Conservation (phyloP, 441 rosid genomes). For the Jatropha multifida region DNA sequence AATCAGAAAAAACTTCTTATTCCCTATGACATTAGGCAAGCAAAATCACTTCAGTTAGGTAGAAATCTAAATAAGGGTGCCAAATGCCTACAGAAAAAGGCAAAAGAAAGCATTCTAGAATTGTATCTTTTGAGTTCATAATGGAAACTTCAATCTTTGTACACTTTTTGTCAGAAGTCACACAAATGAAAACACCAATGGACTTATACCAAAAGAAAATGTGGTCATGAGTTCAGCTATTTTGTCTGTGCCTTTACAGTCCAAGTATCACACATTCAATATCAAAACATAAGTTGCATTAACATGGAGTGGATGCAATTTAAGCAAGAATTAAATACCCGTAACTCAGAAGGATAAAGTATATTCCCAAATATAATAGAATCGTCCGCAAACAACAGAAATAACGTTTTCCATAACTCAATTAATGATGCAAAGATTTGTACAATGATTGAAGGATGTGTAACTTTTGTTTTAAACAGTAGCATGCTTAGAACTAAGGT, state of each 20-base stretch:
- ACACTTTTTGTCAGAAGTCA: background rate
- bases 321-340: background rate
- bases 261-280: background rate
- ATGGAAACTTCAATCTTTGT: background rate
- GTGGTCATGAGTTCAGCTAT: background rate
- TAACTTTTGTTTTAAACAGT: background rate
- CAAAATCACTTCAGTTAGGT: background rate
- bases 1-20: background rate
- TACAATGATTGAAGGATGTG: background rate
- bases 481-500: background rate
- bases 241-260: background rate
- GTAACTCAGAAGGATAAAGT: background rate
- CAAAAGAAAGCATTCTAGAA: background rate
- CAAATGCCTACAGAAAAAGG: background rate
- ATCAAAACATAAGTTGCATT: background rate
- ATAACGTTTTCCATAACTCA: background rate
- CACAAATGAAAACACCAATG: background rate
- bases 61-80: constrained; percentile 4
- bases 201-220: background rate
- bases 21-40: background rate
- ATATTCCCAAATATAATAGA: background rate
- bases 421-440: background rate
- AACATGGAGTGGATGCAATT: background rate
- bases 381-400: background rate
- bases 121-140: background rate